Conservation (phyloP, 2,329 filamentous ascomycete genomes). For the Exophiala oligosperma region DNA sequence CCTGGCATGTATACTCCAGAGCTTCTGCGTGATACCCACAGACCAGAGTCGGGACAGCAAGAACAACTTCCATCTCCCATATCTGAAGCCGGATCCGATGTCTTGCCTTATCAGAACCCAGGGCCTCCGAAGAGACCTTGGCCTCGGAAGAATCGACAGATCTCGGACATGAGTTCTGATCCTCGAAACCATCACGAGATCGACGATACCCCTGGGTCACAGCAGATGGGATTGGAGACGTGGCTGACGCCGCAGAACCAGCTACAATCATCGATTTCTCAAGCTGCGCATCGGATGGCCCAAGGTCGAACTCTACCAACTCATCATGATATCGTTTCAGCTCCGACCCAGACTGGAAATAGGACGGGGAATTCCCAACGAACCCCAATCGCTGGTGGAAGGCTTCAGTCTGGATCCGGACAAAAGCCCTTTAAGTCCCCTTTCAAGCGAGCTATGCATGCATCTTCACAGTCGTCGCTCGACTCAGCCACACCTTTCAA, state of each 20-base stretch:
- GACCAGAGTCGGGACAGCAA: background rate
- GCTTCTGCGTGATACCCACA: background rate
- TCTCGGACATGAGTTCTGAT: background rate
- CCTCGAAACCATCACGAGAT: background rate
- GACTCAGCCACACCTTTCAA: background rate
- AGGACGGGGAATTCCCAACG: background rate
- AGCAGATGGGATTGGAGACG: slow-evolving; percentile 4
- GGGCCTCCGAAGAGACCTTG: slow-evolving; percentile 18
- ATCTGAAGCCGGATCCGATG: background rate
- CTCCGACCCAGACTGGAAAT: background rate
- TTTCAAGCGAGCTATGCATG: background rate
- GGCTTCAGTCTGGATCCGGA: slow-evolving; percentile 8
- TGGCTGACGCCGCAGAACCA: slow-evolving; percentile 13
- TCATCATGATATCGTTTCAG: too few species aligned
- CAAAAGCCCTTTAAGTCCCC: slow-evolving; percentile 20
- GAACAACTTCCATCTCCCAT: slow-evolving; percentile 15
- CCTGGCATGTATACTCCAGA: background rate
- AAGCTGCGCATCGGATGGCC: background rate
- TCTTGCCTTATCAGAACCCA: slow-evolving; percentile 19
- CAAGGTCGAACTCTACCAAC: too few species aligned
- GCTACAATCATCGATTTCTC: background rate
- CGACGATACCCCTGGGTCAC: background rate
- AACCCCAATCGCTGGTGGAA: slow-evolving; percentile 10
- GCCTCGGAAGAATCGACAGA: background rate
- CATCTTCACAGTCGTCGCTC: background rate